Conservation (phyloP, 768 basidiomycete species). For the Lactarius vividus region DNA sequence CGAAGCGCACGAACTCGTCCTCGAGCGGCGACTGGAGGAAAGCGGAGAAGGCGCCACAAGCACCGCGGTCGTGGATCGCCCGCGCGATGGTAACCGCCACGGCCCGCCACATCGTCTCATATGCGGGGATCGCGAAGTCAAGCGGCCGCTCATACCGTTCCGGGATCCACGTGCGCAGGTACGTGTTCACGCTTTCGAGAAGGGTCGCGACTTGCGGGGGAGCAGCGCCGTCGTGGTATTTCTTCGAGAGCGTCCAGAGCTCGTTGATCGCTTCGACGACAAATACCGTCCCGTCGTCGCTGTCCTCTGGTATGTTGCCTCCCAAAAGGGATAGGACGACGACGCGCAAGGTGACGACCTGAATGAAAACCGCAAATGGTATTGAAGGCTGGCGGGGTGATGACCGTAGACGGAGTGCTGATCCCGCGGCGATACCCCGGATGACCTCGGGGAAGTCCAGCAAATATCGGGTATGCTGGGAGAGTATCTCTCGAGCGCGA, state of each 20-base stretch:
- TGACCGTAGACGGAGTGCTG: neutral
- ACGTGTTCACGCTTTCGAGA: conserved; percentile 37
- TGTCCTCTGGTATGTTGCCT: conserved; percentile 19
- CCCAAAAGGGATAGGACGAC: neutral
- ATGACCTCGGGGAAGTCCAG: neutral
- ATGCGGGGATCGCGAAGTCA: conserved; percentile 54
- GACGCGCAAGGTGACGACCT: conserved; percentile 5
- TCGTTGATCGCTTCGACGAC: conserved; percentile 44
- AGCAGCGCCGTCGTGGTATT: neutral
- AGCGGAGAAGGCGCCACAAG: conserved; percentile 35
- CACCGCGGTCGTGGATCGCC: conserved; percentile 34
- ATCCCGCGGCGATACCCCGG: neutral
- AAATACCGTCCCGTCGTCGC: neutral
- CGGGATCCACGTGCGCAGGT: conserved; percentile 44
- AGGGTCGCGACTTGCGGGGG: conserved; percentile 8
- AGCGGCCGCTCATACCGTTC: conserved; percentile 40
- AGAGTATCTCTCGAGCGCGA: conserved; percentile 34
- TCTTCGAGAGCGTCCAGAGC: conserved; percentile 49
- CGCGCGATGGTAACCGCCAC: conserved; percentile 46
- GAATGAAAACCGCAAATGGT: conserved; percentile 4
- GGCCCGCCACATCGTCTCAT: conserved; percentile 66
- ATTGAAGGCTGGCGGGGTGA: neutral
- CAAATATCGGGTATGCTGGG: conserved; percentile 20
- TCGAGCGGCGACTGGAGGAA: conserved; percentile 37
- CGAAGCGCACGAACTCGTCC: conserved; percentile 33